These are phyloP conservation scores for Starmerella asiatica DNA, from an alignment of 805 yeast species.

Conservation along the genomic window DNA sequence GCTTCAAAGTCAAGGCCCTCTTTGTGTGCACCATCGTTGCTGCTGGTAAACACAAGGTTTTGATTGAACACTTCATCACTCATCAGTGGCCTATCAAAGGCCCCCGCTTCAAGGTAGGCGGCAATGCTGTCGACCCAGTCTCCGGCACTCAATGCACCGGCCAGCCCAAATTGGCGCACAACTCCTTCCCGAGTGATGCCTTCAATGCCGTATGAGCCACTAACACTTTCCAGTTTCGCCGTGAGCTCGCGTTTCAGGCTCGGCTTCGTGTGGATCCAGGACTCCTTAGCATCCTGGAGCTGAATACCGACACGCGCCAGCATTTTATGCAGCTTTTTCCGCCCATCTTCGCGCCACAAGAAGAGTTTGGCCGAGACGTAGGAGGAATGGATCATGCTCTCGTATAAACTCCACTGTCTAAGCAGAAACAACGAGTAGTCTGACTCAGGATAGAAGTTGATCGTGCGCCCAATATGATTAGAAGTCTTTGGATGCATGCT, in stretches of 20 bases:
- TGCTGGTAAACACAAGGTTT: not conserved
- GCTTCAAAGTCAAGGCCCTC: not conserved
- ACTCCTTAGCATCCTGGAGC: constrained; percentile 72
- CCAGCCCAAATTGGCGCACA: constrained; percentile 70
- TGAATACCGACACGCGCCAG: constrained; percentile 96
- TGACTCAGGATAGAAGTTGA: constrained; percentile 48
- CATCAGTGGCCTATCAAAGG: not conserved
- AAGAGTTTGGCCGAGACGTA: constrained; percentile 77
- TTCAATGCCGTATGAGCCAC: constrained; percentile 66
- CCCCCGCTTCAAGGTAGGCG: constrained; percentile 53
- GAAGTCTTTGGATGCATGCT: constrained; percentile 18
- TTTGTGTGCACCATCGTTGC: not conserved
- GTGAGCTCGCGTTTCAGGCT: constrained; percentile 61
- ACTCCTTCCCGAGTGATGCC: constrained; percentile 79
- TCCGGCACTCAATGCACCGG: constrained; percentile 78
- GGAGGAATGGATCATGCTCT: constrained; percentile 79
- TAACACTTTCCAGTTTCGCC: constrained; percentile 51
- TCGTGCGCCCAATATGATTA: constrained; percentile 13
- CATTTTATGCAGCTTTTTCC: constrained; percentile 71
- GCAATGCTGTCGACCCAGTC: constrained; percentile 84
- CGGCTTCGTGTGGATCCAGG: constrained; percentile 83
- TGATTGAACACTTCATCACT: not conserved
- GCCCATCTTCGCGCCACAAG: constrained; percentile 86
- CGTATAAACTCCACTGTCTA: constrained; percentile 88
- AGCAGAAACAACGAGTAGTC: constrained; percentile 78